Conservation (phyloP, 2,329 filamentous ascomycete species). For the Helotiales sp. region DNA sequence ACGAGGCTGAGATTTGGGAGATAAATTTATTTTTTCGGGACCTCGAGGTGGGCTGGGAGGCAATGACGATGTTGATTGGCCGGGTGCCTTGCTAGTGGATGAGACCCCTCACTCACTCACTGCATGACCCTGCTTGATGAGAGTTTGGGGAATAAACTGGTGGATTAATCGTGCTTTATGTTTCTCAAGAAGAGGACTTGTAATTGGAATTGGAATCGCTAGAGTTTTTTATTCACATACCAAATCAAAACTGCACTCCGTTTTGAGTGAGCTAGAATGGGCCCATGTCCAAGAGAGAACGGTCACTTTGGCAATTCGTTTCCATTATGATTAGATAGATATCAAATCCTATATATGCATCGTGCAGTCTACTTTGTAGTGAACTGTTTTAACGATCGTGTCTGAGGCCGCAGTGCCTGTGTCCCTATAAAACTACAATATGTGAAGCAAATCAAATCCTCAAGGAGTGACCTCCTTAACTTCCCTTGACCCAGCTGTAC, state of each 20-base stretch:
- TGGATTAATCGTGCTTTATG: neutral
- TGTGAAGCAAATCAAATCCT: neutral
- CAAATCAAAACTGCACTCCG: too few species aligned
- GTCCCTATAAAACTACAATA: slow-evolving; percentile 1
- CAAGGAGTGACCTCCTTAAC: slow-evolving; percentile 42
- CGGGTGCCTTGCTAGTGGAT: neutral
- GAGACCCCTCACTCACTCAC: neutral
- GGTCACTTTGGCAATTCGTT: neutral
- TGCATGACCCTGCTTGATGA: neutral
- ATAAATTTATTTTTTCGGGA: slow-evolving; percentile 11
- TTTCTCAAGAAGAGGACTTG: neutral
- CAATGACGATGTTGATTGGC: slow-evolving; percentile 8
- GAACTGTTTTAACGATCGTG: slow-evolving; percentile 24
- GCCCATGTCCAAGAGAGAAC: neutral
- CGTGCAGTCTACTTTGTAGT: slow-evolving; percentile 14
- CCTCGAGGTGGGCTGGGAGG: slow-evolving; percentile 16
- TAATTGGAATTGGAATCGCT: too few species aligned
- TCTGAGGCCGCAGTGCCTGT: slow-evolving; percentile 5
- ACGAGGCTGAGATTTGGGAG: slow-evolving; percentile 8
- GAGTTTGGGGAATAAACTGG: neutral
- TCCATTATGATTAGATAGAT: slow-evolving; percentile 30
- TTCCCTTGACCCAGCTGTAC: slow-evolving; percentile 31
- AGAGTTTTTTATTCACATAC: too few species aligned
- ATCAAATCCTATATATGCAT: neutral
- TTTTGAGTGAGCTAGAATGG: neutral